Evolutionary conservation across 2,329 filamentous ascomycete genomes (phyloP), one percentile per base, ranked within the genome.

Genomic region (Parastagonospora avenae): DNA sequence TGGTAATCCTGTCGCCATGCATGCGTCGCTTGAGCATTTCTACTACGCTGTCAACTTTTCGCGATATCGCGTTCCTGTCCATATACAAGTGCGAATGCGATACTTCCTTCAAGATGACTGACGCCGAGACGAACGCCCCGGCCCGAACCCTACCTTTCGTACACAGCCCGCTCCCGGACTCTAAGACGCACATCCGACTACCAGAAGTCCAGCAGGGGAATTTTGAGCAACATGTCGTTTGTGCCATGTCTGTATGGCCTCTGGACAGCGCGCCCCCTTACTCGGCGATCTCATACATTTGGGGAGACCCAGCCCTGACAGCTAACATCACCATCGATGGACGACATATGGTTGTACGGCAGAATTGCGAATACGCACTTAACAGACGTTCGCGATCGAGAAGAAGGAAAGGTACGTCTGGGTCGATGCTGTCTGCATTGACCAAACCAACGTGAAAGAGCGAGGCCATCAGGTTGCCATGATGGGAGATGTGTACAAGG

Each of bases 211-310:
- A 38, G 9, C 16, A 38, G 24, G 42, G 15, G 12, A 30, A 41
- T 2, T 28, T 32, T 11, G 30, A 12, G 2, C 24, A 46, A 11
- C 30, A 31, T n/a, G 15, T 50, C 11, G 14, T 30, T 9, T 50
- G 42, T 19, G 4, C 14, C 3, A 6, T 46, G 14, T 24, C 42
- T 5, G 14, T 12, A 30, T 50, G 42, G 48, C 29, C 36, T 4
- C 39, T 55, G 11, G 39, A 55, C 8, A 14, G 27, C 30, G 55
- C 50, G 15, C 67, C 67, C 2, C 57, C 66, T 16, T 70, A 71
- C 46, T 63, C 65, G 32, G 59, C 67, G 0, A 51, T 65, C 9
- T 71, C 66, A 0, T 70, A 71, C 36, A 59, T 61, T 0, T 72
- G 69, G 68, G 59, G 67, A 10, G 64, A 46, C 19, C 24, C 42